These are phyloP conservation scores for Globisporangium mamillatum DNA, from an alignment of 352 stramenopile genomes.

Conservation along the genomic window DNA sequence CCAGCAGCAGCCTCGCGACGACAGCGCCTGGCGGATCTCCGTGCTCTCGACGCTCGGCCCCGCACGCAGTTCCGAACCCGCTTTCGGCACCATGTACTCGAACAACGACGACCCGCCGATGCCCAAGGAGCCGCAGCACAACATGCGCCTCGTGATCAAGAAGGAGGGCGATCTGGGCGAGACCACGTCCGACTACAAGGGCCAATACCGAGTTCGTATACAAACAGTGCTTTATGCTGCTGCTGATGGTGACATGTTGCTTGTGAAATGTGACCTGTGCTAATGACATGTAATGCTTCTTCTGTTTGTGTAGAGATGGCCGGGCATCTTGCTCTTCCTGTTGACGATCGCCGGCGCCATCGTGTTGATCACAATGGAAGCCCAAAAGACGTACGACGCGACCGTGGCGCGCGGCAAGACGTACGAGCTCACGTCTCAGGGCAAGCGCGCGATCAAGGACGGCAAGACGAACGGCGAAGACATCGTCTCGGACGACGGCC, in stretches of 20 bases:
- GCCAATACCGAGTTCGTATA: constrained; percentile 16
- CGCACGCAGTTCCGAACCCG: constrained; percentile 8
- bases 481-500: constrained; percentile 50
- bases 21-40: constrained; percentile 19
- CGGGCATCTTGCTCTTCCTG: constrained; percentile 29
- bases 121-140: constrained; percentile 11
- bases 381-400: constrained; percentile 10
- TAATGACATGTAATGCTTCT: background rate
- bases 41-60: constrained; percentile 12
- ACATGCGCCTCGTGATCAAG: constrained; percentile 14
- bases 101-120: constrained; percentile 7
- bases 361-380: constrained; percentile 19
- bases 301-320: constrained; percentile 23
- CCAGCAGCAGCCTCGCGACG: constrained; percentile 13
- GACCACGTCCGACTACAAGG: constrained; percentile 12
- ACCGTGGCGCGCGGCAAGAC: constrained; percentile 9
- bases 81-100: constrained; percentile 16
- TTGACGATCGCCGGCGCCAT: constrained; percentile 21
- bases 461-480: constrained; percentile 19
- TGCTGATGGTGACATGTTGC: background rate
- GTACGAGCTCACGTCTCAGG: constrained; percentile 14
- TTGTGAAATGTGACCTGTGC: background rate
- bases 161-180: constrained; percentile 9
- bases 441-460: constrained; percentile 25
- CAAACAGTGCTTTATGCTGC: background rate